Evolutionary conservation across 768 basidiomycete genomes (phyloP), one percentile per base, ranked within the genome.

Genomic region (Lactarius vividus): DNA sequence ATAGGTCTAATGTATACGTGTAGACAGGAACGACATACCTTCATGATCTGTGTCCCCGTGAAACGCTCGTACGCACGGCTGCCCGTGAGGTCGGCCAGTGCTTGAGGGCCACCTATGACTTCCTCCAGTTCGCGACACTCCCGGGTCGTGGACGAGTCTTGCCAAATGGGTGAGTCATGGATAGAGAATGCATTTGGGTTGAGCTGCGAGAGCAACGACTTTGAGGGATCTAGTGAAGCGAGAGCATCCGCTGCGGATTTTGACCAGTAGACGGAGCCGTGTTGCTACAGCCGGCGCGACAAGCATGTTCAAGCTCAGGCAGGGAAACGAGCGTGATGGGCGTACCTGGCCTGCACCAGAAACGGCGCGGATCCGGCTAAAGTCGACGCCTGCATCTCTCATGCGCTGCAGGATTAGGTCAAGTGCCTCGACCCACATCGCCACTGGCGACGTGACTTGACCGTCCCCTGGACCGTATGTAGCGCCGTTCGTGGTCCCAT

Each of bases 41-140:
- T 86, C 61, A 85, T 82, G 68, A 95, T 93, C 74, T 96, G 94
- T 44, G 86, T 84, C 18, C 90, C 94, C 0, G 93, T 94, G 76
- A 96, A 96, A 13, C 94, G 83, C 72, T 93, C 91, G 72, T 95
- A 92, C 1, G 92, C 92, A 56, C 89, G 81, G 74, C 89, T 91
- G 6, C 94, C 94, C 9, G 90, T 90, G 15, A 89, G 76, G 73
- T 89, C 85, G 10, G 92, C 87, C 9, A 96, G 79, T 6, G 76
- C 83, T 66, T 89, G 88, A 0, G 88, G 76, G 5, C 91, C 91
- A 42, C 92, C 92, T 11, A 89, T 77, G 42, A 79, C 81, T 0
- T 79, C 81, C 72, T 94, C 90, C 52, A 95, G 77, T 64, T 80
- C 82, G 62, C 78, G 77, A 72, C 93, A 95, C 70, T 94, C 91